A percentile compares a stretch with the other conserved stretches of the same genome.
These are phyloP conservation scores for Chaetomium sp. DNA, from an alignment of 2,329 filamentous ascomycete species.

Conservation along the genomic window DNA sequence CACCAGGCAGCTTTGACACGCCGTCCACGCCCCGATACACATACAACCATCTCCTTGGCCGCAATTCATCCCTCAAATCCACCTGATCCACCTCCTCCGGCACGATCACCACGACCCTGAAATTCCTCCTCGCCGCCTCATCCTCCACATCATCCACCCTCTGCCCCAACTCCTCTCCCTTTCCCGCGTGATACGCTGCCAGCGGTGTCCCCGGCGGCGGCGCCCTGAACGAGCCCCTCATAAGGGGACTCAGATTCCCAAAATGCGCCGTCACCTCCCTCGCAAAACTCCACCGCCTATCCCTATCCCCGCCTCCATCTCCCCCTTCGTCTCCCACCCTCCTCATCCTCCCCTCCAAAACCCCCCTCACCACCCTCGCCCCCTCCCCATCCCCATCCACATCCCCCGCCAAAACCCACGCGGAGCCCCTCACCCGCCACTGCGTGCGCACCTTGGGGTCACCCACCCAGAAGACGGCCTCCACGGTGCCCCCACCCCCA, in stretches of 20 bases:
- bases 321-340: constrained; percentile 32
- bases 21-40: constrained; percentile 52
- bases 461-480: constrained; percentile 80
- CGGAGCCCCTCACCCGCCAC: constrained; percentile 80
- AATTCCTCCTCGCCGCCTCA: constrained; percentile 69
- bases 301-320: constrained; percentile 43
- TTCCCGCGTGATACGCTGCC: constrained; percentile 47
- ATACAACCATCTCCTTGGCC: constrained; percentile 67
- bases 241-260: constrained; percentile 79
- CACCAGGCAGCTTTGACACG: constrained; percentile 38
- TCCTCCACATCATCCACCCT: constrained; percentile 74
- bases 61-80: constrained; percentile 68
- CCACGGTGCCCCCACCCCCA: constrained; percentile 70
- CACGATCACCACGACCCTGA: constrained; percentile 79
- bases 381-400: constrained; percentile 54
- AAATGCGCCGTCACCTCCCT: constrained; percentile 84
- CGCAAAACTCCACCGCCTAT: constrained; percentile 69
- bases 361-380: constrained; percentile 55
- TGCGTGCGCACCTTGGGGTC: constrained; percentile 63
- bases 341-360: constrained; percentile 66
- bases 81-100: constrained; percentile 76
- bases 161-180: constrained; percentile 51
- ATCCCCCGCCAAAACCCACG: constrained; percentile 73
- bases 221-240: constrained; percentile 77
- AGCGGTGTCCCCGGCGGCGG: constrained; percentile 68